phyloP scores from a whole-genome alignment of 345 rosid species.

The Brassica nigra region DNA sequence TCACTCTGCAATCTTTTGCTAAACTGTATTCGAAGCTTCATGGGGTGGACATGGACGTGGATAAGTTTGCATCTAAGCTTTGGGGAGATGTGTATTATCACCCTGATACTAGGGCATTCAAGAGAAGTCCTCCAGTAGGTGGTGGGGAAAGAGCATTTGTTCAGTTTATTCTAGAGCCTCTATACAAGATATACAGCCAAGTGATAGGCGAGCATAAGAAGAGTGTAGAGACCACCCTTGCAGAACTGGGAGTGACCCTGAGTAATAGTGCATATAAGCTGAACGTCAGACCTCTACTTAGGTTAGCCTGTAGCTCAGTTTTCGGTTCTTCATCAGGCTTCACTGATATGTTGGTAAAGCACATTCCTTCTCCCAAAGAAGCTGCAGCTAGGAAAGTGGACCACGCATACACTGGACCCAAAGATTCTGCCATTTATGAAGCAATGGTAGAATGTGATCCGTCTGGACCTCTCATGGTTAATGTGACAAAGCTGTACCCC shows the following conservation, averaged over 20 bases:
- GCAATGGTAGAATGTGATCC: conserved; percentile 91
- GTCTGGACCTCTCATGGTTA: conserved; percentile 90
- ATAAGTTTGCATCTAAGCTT: conserved; percentile 86
- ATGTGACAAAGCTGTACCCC: conserved; percentile 92
- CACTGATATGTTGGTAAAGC: conserved; percentile 94
- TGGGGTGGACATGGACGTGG: conserved; percentile 85
- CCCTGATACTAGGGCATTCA: conserved; percentile 67
- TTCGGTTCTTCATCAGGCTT: conserved; percentile 95
- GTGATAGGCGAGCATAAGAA: conserved; percentile 98
- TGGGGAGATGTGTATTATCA: conserved; percentile 95
- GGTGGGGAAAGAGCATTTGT: conserved; percentile 96
- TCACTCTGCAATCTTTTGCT: conserved; percentile 96
- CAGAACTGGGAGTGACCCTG: conserved; percentile 92
- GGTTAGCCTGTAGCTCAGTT: conserved; percentile 89
- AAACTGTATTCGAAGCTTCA: conserved; percentile 89
- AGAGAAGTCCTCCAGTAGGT: conserved; percentile 74
- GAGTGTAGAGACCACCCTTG: conserved; percentile 95
- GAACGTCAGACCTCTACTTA: conserved; percentile 86
- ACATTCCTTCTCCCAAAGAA: conserved; percentile 93
- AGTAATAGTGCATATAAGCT: conserved; percentile 88
- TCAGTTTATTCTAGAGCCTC: conserved; percentile 92
- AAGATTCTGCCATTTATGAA: conserved; percentile 64
- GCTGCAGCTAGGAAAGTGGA: conserved; percentile 83
- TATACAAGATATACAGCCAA: conserved; percentile 96
- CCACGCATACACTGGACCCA: conserved; percentile 79